phyloP scores from a whole-genome alignment of 495 filamentous ascomycete genomes.

The Talaromyces trachyspermus region DNA sequence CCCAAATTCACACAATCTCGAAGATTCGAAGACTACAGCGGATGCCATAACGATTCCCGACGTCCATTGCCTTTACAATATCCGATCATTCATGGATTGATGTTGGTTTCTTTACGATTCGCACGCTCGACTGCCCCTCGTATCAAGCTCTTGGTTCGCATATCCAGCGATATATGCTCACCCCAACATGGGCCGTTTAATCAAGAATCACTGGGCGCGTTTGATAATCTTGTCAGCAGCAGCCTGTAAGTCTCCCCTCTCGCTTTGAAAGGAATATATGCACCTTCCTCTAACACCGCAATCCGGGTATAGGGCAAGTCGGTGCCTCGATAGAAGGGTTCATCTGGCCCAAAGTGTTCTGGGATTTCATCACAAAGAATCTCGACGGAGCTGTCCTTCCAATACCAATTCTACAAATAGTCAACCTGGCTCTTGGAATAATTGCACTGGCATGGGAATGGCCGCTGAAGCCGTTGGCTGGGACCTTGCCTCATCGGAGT shows the following conservation, averaged over 20 bases:
- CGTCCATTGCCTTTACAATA: too few species aligned
- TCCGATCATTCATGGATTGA: too few species aligned
- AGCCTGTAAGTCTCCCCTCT: constrained; percentile 56
- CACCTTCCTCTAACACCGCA: constrained; percentile 14
- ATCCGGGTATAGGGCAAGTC: constrained; percentile 73
- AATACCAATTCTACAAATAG: constrained; percentile 79
- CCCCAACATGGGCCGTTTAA: constrained; percentile 80
- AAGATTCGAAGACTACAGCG: too few species aligned
- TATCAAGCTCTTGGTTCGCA: neutral
- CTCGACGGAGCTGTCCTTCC: constrained; percentile 82
- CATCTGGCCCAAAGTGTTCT: constrained; percentile 99
- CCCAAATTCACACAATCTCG: too few species aligned
- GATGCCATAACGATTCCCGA: too few species aligned
- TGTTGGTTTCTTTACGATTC: too few species aligned
- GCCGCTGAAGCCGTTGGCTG: constrained; percentile 61
- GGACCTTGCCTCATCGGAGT: constrained; percentile 69
- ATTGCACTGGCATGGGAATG: constrained; percentile 83
- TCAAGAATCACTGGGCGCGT: constrained; percentile 98
- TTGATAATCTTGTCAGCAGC: constrained; percentile 83
- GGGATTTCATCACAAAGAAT: constrained; percentile 91
- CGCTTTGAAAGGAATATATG: neutral
- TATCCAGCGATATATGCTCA: constrained; percentile 2
- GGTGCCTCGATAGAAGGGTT: constrained; percentile 76
- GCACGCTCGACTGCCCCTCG: too few species aligned
- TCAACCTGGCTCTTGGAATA: constrained; percentile 90